These are phyloP conservation scores for Sarocladium kiliense DNA, from an alignment of 2,329 filamentous ascomycete genomes.

Conservation along the genomic window DNA sequence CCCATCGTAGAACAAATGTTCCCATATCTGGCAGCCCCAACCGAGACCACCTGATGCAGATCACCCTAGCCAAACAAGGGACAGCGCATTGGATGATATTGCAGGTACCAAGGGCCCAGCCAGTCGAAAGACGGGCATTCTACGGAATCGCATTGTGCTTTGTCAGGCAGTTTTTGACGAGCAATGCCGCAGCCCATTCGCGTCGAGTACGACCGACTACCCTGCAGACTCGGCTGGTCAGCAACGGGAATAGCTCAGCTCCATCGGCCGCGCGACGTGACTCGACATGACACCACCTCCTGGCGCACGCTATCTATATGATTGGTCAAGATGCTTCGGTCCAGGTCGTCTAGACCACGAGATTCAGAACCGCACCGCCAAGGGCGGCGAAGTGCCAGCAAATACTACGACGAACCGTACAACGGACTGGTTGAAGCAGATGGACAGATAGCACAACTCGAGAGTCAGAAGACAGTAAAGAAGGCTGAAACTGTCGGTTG, in stretches of 20 bases:
- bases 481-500: not conserved
- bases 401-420: too few species aligned
- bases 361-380: not conserved
- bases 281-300: slow-evolving; percentile 3
- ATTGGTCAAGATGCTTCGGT: not conserved
- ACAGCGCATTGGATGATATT: too few species aligned
- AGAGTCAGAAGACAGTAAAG: too few species aligned
- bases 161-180: not conserved
- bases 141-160: not conserved
- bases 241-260: not conserved
- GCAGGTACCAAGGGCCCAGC: too few species aligned
- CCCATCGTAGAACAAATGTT: not conserved
- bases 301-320: not conserved
- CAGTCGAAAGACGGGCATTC: not conserved
- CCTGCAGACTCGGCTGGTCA: not conserved
- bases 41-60: not conserved
- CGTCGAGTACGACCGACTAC: too few species aligned
- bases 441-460: too few species aligned
- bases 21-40: not conserved
- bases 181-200: too few species aligned
- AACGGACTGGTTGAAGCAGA: too few species aligned
- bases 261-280: not conserved
- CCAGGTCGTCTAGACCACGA: not conserved
- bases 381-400: not conserved
- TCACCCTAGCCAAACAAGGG: not conserved